Conservation (phyloP, 2,329 filamentous ascomycete species). For the Verticillium nonalfalfae region DNA sequence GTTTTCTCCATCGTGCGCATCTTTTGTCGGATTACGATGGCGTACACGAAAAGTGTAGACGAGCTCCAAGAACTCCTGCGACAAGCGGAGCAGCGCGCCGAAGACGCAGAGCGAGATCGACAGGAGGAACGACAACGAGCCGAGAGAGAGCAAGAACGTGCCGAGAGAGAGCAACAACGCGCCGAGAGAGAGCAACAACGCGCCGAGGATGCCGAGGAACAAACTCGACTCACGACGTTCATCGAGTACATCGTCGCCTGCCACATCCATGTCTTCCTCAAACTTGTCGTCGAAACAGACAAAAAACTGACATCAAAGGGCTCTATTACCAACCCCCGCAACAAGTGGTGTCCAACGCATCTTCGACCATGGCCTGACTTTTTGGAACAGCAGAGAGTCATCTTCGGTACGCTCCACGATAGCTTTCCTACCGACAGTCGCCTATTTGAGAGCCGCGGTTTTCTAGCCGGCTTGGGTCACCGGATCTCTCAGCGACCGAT, state of each 20-base stretch:
- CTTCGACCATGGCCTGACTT: conserved; percentile 23
- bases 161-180: conserved; percentile 1
- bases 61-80: not conserved
- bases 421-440: conserved; percentile 13
- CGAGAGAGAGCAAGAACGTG: no score
- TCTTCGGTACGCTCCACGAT: conserved; percentile 15
- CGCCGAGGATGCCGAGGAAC: conserved; percentile 13
- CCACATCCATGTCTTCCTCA: conserved; percentile 17
- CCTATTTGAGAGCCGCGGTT: conserved; percentile 17
- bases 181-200: conserved; percentile 3
- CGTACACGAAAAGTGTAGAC: not conserved
- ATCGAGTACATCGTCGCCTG: conserved; percentile 22
- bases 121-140: no score
- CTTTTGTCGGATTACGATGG: not conserved
- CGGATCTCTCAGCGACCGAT: conserved; percentile 12
- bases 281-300: conserved; percentile 17
- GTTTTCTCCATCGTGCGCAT: no score
- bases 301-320: conserved; percentile 16
- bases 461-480: conserved; percentile 15
- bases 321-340: conserved; percentile 19
- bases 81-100: not conserved
- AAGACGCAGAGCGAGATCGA: not conserved
- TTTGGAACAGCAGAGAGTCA: conserved; percentile 14
- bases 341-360: conserved; percentile 20
- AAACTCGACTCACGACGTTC: conserved; percentile 18